phyloP scores from a whole-genome alignment of 169 alveolate genomes.

The Plasmodium vivax region DNA sequence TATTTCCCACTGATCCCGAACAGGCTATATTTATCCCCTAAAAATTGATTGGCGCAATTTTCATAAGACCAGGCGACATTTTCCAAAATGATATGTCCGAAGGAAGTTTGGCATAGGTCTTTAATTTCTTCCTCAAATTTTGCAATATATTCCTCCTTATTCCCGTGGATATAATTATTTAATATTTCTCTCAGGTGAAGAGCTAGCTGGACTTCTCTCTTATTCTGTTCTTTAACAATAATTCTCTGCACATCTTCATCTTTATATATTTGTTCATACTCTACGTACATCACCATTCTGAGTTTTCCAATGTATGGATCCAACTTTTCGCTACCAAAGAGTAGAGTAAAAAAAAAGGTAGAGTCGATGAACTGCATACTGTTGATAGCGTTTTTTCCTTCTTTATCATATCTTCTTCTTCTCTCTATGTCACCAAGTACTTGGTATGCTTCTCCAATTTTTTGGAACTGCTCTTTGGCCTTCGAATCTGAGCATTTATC shows the following conservation, averaged over 20 bases:
- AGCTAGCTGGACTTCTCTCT: constrained; percentile 89
- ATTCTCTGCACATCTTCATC: constrained; percentile 68
- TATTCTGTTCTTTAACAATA: constrained; percentile 82
- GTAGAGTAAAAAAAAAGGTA: constrained; percentile 88
- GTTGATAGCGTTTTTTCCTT: constrained; percentile 93
- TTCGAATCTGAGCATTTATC: constrained; percentile 93
- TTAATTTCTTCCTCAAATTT: constrained; percentile 81
- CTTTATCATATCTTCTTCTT: constrained; percentile 91
- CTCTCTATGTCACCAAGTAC: constrained; percentile 95
- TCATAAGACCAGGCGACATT: constrained; percentile 93
- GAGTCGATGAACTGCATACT: constrained; percentile 92
- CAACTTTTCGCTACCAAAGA: constrained; percentile 91
- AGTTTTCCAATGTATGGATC: constrained; percentile 91
- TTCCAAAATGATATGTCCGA: constrained; percentile 88
- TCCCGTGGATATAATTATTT: constrained; percentile 84
- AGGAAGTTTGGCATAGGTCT: constrained; percentile 87
- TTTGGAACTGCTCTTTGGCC: constrained; percentile 90
- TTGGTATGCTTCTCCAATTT: constrained; percentile 93
- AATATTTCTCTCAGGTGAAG: constrained; percentile 84
- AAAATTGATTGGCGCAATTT: constrained; percentile 89
- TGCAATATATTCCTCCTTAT: constrained; percentile 82
- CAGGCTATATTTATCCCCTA: constrained; percentile 89
- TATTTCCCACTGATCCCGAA: constrained; percentile 88
- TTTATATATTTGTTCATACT: constrained; percentile 80
- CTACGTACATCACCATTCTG: constrained; percentile 88